Evolutionary conservation across 805 yeast genomes (phyloP), one percentile per base, ranked within the genome.

Genomic region (Torulaspora quercuum): DNA sequence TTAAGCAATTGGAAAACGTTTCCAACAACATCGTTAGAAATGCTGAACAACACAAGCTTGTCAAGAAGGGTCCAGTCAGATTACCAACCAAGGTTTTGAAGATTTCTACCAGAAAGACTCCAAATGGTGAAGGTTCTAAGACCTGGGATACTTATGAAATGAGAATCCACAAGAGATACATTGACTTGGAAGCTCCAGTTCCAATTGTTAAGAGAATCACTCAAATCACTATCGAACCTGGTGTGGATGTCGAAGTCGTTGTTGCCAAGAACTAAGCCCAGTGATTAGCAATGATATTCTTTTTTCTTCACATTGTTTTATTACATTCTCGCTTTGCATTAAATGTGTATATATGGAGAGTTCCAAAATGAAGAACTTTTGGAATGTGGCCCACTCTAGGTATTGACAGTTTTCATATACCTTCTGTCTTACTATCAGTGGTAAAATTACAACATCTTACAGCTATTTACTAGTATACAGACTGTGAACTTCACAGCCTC

Each of bases 51-150:
- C 72, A 78, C 74, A 72, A 82, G 63, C 78, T 89, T 66, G 77
- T 73, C 70, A 88, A 87, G 82, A 90, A 88, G 80, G 99, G 99
- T 69, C 98, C 98, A 61, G 95, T 92, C 67, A 89, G 98, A 85
- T 75, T 92, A 77, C 99, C 99, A 78, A 92, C 98, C 75, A 92
- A 89, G 84, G 92, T 84, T 62, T 84, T 92, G 68, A 87, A 84
- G 75, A 78, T 92, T 76, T 78, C 95, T 76, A 92, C 99, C 85
- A 88, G 99, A 86, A 92, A 92, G 89, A 84, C 98, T 68, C 99
- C 99, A 67, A 94, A 94, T 74, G 99, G 99, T 92, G 97, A 92
- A 80, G 99, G 99, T 92, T 92, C 98, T 63, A 92, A 92, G 90
- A 92, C 99, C 65, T 92, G 97, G 97, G 99, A 92, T 71, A 77